A percentile compares a stretch with the other conserved stretches of the same genome.
Evolutionary conservation across 2,329 filamentous ascomycete genomes (phyloP).

Genomic region (Cladosporium sp.): DNA sequence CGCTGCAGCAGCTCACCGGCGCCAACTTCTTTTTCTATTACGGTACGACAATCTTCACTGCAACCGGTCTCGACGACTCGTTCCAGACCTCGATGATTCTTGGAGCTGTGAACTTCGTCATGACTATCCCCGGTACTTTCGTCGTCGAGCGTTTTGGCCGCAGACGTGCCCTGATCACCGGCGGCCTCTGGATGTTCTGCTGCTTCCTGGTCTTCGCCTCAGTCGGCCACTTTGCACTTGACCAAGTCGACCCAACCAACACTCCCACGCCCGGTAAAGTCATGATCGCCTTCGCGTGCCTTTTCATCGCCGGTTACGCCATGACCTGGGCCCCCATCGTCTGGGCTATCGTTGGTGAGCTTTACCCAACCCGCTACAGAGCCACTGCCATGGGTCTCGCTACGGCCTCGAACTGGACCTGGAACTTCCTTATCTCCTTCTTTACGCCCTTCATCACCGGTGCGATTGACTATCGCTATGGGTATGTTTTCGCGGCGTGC

Average conservation of each 20-base stretch:
- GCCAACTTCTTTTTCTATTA: slow-evolving; percentile 61
- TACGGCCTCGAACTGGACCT: slow-evolving; percentile 57
- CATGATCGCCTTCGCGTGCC: slow-evolving; percentile 62
- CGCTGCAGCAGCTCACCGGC: slow-evolving; percentile 62
- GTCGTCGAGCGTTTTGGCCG: slow-evolving; percentile 43
- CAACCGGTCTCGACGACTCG: slow-evolving; percentile 33
- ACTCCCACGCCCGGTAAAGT: slow-evolving; percentile 48
- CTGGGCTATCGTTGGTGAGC: slow-evolving; percentile 60
- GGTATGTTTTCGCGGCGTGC: slow-evolving; percentile 30
- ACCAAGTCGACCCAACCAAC: slow-evolving; percentile 26
- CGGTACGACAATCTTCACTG: slow-evolving; percentile 41
- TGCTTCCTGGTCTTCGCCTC: slow-evolving; percentile 54
- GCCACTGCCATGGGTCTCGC: slow-evolving; percentile 54
- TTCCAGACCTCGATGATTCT: slow-evolving; percentile 45
- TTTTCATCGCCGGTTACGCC: slow-evolving; percentile 61
- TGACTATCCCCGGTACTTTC: slow-evolving; percentile 41
- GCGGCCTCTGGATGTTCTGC: slow-evolving; percentile 44
- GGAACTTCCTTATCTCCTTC: slow-evolving; percentile 29
- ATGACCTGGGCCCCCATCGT: slow-evolving; percentile 66
- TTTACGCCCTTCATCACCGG: slow-evolving; percentile 23
- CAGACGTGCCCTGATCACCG: slow-evolving; percentile 39
- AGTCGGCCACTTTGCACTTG: slow-evolving; percentile 40
- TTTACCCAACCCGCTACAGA: slow-evolving; percentile 36
- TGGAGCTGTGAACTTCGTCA: slow-evolving; percentile 43
- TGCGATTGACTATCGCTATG: slow-evolving; percentile 30